Evolutionary conservation across 257 asterid species (phyloP), one percentile per base, ranked within the genome.

Genomic region (Solanum clarkiae): DNA sequence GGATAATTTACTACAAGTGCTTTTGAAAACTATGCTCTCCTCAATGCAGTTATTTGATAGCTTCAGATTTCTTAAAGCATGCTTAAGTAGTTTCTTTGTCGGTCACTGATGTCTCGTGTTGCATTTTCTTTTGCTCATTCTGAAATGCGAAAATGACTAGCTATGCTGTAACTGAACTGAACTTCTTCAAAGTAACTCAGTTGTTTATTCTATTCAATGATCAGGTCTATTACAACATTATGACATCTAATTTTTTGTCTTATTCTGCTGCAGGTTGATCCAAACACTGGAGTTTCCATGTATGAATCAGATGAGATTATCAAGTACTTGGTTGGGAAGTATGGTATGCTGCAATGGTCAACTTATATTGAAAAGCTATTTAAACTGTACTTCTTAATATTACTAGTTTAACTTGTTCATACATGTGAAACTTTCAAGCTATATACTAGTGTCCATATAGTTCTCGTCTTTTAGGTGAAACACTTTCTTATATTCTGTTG

Each of bases 291-390:
- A 84, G 94, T 92, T 84, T 88, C 97, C 49, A 95, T 93, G 98
- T 95, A 95, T 63, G 99, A 96, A 90, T 96, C 99, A 65, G 99
- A 94, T 90, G 98, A 90, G 53, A 96, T 96, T 86, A 94, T 96
- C 40, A 94, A 90, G 88, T 96, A 96, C 90, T 90, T 96, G 90
- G 98, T 90, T 63, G 91, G 89, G 80, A 95, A 95, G 86, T 96
- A 95, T 89, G 98, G 99, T 96, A 90, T 62, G 90, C 70, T 86
- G 83, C 74, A 71, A 15, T 79, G 17, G 10, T 65, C 83, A 79
- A 53, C 65, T 79, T 79, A 29, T 53, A 17, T 9, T 79, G 26
- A 29, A 53, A 79, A 79, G 83, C 7, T 54, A 29, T 29, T 20
- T 53, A 56, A 79, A 53, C 53, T 79, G 17, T 53, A 79, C 7